Percentiles rank a stretch among this genome's conserved stretches.
Evolutionary conservation across 1,284 basidiomycete genomes (phyloP).

Genomic region (Rhodotorula sp.): DNA sequence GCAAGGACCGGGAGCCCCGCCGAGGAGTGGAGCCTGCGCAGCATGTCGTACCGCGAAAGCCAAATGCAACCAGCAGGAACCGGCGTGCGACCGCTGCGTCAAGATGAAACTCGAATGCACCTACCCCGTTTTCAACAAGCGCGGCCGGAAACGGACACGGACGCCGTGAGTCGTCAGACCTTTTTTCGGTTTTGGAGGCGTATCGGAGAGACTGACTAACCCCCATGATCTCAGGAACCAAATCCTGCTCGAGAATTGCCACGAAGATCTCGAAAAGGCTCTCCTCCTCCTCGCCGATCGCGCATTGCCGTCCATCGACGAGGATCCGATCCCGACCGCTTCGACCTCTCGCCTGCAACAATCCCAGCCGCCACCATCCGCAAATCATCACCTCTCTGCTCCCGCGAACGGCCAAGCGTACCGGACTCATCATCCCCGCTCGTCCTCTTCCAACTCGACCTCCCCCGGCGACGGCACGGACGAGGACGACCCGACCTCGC

Average conservation of each 20-base stretch:
- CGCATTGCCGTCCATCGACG: background rate
- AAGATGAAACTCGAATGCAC: background rate
- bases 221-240: conserved; percentile 14
- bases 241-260: conserved; percentile 22
- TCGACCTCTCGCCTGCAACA: background rate
- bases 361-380: background rate
- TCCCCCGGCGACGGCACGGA: background rate
- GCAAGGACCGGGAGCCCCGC: conserved; percentile 1
- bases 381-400: background rate
- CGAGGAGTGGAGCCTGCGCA: conserved; percentile 23
- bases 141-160: conserved; percentile 27
- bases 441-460: background rate
- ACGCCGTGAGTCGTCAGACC: conserved; percentile 21
- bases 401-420: background rate
- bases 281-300: conserved; percentile 15
- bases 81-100: conserved; percentile 21
- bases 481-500: conserved; percentile 16
- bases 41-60: conserved; percentile 23
- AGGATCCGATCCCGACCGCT: background rate
- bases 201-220: background rate
- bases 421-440: background rate
- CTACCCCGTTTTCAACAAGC: conserved; percentile 21
- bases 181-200: background rate
- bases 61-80: conserved; percentile 22
- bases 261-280: conserved; percentile 25